These are phyloP conservation scores for Rhododendron vialii DNA, from an alignment of 148 eudicot species.

Conservation along the genomic window DNA sequence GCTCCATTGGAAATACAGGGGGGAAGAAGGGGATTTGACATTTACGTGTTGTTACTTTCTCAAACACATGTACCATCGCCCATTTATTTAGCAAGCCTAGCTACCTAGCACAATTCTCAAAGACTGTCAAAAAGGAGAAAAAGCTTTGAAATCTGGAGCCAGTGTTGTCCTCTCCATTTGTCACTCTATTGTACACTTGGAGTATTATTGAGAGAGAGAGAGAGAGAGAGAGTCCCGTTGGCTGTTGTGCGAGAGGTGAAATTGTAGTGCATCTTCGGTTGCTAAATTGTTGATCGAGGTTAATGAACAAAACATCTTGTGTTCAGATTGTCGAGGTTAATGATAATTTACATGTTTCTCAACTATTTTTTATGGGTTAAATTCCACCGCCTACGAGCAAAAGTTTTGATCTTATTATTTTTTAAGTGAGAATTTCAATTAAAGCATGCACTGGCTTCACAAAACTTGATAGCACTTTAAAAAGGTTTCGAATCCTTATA, in stretches of 20 bases:
- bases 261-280: neutral
- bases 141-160: slow-evolving; percentile 32
- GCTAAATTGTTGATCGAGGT: neutral
- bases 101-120: slow-evolving; percentile 20
- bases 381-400: neutral
- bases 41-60: slow-evolving; percentile 22
- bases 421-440: neutral
- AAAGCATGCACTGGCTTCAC: neutral
- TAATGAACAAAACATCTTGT: no score
- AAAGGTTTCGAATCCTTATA: neutral
- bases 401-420: neutral
- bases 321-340: no score
- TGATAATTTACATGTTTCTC: no score
- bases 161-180: slow-evolving; percentile 24
- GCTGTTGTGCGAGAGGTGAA: neutral
- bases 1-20: neutral
- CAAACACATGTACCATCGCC: neutral
- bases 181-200: neutral
- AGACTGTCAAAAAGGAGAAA: neutral
- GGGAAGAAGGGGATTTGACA: slow-evolving; percentile 10
- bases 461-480: neutral
- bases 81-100: neutral
- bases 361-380: no score
- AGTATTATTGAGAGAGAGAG: neutral
- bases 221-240: neutral